Evolutionary conservation across 148 eudicot species (phyloP), one percentile per base, ranked within the genome.

Genomic region (Diospyros lotus): DNA sequence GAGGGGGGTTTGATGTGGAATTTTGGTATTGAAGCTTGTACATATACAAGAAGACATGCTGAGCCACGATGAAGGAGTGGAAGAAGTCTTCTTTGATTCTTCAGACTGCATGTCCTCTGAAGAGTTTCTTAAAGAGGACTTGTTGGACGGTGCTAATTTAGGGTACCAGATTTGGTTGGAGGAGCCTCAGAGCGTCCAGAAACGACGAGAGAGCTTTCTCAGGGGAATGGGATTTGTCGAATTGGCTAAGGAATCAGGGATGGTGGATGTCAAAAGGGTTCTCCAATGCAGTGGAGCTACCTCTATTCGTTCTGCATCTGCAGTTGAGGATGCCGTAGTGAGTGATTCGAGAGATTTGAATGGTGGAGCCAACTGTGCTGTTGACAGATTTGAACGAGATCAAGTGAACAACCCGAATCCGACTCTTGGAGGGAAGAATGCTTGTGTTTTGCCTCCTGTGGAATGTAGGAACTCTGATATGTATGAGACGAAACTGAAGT

Each of bases 41-140:
- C 15, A 38, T 46, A 78, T 28, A 28, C 28, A 28, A 28, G 28
- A 28, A 28, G 85, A 85, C 42, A 81, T 81, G 87, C 75, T 66
- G 78, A 81, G 75, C 45, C 78, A 76, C 63, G 77, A 68, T 79
- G 84, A 74, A 67, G 69, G 69, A 62, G 28, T 28, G 28, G 93
- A 85, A 61, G 91, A 87, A 45, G 80, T 76, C 66, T 93, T 89
- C 82, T 85, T 85, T 78, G 96, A 93, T 73, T 73, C 86, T n/a
- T 48, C 58, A 2, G 87, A 87, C 66, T 65, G 61, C 17, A 78
- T 91, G 69, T 73, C 82, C 53, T 74, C 64, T 14, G 84, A 84
- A 60, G 87, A 86, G 58, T 78, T 84, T 38, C 45, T 50, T 15
- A 63, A 63, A 53, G 66, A 72, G 43, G 81, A 84, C 5, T 45